phyloP scores from a whole-genome alignment of 352 stramenopile species.

The Globisporangium camurandrum region DNA sequence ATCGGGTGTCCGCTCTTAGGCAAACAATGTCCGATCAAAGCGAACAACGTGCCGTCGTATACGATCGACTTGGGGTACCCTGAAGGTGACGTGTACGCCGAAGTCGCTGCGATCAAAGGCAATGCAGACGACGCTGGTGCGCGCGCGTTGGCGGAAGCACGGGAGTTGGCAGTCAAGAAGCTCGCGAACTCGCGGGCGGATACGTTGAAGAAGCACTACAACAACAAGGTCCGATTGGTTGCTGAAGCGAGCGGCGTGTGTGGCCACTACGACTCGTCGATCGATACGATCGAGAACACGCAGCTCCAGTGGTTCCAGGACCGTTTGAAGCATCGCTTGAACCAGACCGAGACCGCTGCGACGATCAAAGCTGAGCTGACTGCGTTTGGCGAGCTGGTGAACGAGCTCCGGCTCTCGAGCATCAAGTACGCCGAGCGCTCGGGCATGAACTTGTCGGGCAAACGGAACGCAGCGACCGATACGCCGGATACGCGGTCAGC shows the following conservation, averaged over 20 bases:
- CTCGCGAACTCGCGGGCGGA: slow-evolving; percentile 67
- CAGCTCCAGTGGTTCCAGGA: slow-evolving; percentile 76
- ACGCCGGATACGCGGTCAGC: slow-evolving; percentile 61
- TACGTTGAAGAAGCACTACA: slow-evolving; percentile 84
- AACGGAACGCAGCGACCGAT: slow-evolving; percentile 62
- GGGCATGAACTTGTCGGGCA: slow-evolving; percentile 82
- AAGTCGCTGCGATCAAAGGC: slow-evolving; percentile 61
- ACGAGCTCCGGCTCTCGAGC: slow-evolving; percentile 67
- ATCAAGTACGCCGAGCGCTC: slow-evolving; percentile 81
- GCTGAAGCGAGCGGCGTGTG: slow-evolving; percentile 79
- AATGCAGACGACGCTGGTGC: slow-evolving; percentile 63
- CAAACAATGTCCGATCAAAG: slow-evolving; percentile 89
- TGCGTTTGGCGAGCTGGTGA: slow-evolving; percentile 75
- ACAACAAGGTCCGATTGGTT: slow-evolving; percentile 75
- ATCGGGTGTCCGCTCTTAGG: slow-evolving; percentile 84
- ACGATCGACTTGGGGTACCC: slow-evolving; percentile 75
- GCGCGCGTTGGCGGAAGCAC: slow-evolving; percentile 55
- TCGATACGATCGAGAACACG: slow-evolving; percentile 64
- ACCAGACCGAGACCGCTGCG: slow-evolving; percentile 65
- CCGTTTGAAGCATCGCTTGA: slow-evolving; percentile 61
- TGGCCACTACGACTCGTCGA: slow-evolving; percentile 59
- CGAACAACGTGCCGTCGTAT: slow-evolving; percentile 70
- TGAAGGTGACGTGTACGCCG: slow-evolving; percentile 71
- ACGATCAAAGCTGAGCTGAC: slow-evolving; percentile 84
- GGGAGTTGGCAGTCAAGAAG: slow-evolving; percentile 53